Evolutionary conservation across 2,329 filamentous ascomycete species (phyloP), one percentile per base, ranked within the genome.

Genomic region (Hypoxylon sp.): DNA sequence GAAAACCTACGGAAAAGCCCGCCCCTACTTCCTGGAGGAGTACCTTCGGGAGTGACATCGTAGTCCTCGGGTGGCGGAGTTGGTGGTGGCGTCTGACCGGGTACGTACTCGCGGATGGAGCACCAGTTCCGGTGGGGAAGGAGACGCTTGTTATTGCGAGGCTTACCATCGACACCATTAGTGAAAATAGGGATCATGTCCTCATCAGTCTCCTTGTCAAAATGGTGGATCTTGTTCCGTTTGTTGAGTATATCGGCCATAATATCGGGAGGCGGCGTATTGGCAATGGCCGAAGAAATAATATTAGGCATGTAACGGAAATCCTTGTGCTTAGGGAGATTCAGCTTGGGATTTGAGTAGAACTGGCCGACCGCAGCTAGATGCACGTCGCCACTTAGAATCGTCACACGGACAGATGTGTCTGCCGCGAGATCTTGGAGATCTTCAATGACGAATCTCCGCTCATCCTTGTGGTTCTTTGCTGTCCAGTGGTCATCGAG

Each of bases 401-500:
- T 94, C 0, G 95, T 98, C 56, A 99, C 86, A 47, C 96, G 91
- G 55, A 98, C 88, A 13, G 94, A 97, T 79, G 97, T 97, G 78
- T 96, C 94, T 22, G 93, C 94, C 8, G 97, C 94, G 65, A 99
- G 85, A 75, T 97, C 94, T 80, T 99, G 97, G 26, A 99, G 83
- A 75, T 98, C 94, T 77, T 96, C 92, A 44, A 99, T 89, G 69
- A 98, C 86, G 80, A 93, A 91, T 69, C 91, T 93, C 55, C 96
- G 90, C 81, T 99, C 96, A 26, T 89, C 86, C 78, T 98, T 99
- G 83, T 98, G 94, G 77, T 94, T 93, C 78, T 94, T 97, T 39
- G 95, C 93, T 0, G 95, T 98, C 96, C 96, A 99, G 78, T 99
- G 95, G 79, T 98, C 96, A 77, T 98, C 95, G 9, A 97, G 83